Evolutionary conservation across 2,329 filamentous ascomycete genomes (phyloP), one percentile per base, ranked within the genome.

Genomic region (Cadophora luteo-olivacea): DNA sequence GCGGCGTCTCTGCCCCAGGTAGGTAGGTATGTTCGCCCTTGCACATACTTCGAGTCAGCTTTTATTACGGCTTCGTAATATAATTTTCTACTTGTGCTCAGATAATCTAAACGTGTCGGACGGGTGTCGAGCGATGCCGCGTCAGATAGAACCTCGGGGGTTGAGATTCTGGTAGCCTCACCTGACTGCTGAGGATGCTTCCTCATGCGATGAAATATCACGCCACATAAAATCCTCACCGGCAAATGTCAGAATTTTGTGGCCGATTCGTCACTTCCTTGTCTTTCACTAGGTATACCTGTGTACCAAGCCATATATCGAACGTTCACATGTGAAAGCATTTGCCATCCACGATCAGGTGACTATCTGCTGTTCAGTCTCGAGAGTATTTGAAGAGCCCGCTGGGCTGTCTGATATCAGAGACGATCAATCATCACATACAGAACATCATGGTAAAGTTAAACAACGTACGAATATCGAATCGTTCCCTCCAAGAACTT

Each of bases 371-470:
- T 57, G 54, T 57, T 57, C 54, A 57, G 25, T n/a, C 32, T 36
- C 29, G 25, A 32, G 19, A 57, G 54, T 57, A 57, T 52, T 52
- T 52, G 49, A 11, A 52, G 22, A 14, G 49, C 4, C 8, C 22
- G 2, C 22, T 8, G 12, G 49, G 22, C 41, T 45, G 5, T 14
- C 5, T 2, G 19, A 2, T 5, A 14, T 45, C 41, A 19, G 16
- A 19, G 1, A 45, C 16, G 19, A 16, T 19, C 12, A 45, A 16
- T 19, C 6, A 45, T 45, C 41, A 45, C 6, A 45, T 16, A 19
- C 41, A 24, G 11, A 52, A 19, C n/a, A 52, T 52, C n/a, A 81
- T 82, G 80, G 80, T 82, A 29, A 66, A 76, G 52, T 70, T 80
- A 32, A 36, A 71, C 19, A 69, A 70, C 19, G 73, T 81, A 41